Base-by-base conservation (phyloP, 2,329 filamentous ascomycete genomes). In the Exophiala phaeomuriformis region DNA sequence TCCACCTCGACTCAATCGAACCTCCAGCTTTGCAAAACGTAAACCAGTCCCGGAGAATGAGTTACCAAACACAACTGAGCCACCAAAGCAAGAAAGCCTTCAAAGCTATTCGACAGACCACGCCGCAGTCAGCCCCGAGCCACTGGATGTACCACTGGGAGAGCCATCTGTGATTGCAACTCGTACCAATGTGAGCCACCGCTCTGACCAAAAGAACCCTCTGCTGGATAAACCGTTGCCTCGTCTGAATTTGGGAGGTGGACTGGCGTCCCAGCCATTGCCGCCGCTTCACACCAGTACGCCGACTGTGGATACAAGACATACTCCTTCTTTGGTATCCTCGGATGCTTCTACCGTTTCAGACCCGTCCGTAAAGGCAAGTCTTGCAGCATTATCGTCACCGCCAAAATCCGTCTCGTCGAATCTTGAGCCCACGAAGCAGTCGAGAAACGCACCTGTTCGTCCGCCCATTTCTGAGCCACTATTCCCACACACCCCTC, bases 61-160 rank as follows among this genome's bases (percentile, higher is more conserved):
- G 10, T 29, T 52, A 39, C 66, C 68, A 7, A 68, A 35, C 7
- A 41, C 44, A 41, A 9, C 42, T 12, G 19, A 49, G 5, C 7
- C 48, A 29, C 28, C 31, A 10, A 6, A 31, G 5, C 37, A 36
- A 29, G 35, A 49, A 36, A n/a, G 19, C 19, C 19, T 35, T 5
- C 6, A n/a, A 5, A 47, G 36, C 27, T 46, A 46, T 40, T 9
- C 41, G 7, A 35, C 19, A 3, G 39, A 19, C 31, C 36, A 36
- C 12, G 28, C 4, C 4, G 19, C 19, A 19, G 29, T 9, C 5
- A 30, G n/a, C 56, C 72, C 77, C 3, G 75, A 72, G 53, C 76
- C 81, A 58, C 71, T 83, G 53, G 78, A 83, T 52, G 72, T 84
- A 36, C 82, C 82, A 5, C 80, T 84, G 60, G 81, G 82, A 28